Percentiles rank a stretch among this genome's conserved stretches.
Evolutionary conservation across 1,284 basidiomycete species (phyloP).

Genomic region (Takashimella koratensis): DNA sequence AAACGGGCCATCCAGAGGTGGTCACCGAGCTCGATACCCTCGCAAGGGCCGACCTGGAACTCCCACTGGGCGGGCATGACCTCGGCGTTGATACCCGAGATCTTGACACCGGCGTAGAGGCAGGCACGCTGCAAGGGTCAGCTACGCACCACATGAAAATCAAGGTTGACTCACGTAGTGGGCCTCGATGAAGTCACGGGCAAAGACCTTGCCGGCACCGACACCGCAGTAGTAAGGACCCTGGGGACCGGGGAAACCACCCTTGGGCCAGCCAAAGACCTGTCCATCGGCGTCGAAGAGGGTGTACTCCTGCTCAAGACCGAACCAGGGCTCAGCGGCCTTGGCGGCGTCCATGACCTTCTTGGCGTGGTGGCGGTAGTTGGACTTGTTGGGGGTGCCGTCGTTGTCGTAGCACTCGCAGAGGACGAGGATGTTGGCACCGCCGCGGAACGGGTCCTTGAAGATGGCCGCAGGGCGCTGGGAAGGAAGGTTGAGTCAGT

Average conservation of each 20-base stretch:
- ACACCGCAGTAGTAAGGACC: constrained; percentile 99
- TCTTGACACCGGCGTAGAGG: constrained; percentile 94
- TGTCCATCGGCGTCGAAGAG: constrained; percentile 89
- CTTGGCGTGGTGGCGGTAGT: constrained; percentile 84
- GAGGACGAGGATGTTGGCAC: constrained; percentile 95
- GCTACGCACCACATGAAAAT: constrained; percentile 1
- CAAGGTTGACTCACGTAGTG: constrained; percentile 63
- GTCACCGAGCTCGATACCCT: constrained; percentile 97
- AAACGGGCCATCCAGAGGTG: constrained; percentile 97
- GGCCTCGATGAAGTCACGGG: constrained; percentile 97
- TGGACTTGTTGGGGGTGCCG: constrained; percentile 96
- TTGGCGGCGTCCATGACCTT: constrained; percentile 91
- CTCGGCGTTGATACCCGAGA: constrained; percentile 99
- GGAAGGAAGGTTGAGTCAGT: constrained; percentile 3
- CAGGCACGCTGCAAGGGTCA: constrained; percentile 55
- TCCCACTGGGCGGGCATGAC: constrained; percentile 99
- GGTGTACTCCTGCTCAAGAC: constrained; percentile 99
- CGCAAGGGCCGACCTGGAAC: constrained; percentile 98
- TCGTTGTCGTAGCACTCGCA: constrained; percentile 99
- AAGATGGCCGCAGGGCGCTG: constrained; percentile 90
- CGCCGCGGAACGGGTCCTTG: constrained; percentile 98
- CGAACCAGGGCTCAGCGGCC: constrained; percentile 85
- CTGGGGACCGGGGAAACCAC: constrained; percentile 99
- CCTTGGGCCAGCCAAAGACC: constrained; percentile 96
- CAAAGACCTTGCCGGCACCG: constrained; percentile 94